Percentiles rank a stretch among this genome's conserved stretches.
Evolutionary conservation across 441 rosid species (phyloP).

Genomic region (Brassica balearica): DNA sequence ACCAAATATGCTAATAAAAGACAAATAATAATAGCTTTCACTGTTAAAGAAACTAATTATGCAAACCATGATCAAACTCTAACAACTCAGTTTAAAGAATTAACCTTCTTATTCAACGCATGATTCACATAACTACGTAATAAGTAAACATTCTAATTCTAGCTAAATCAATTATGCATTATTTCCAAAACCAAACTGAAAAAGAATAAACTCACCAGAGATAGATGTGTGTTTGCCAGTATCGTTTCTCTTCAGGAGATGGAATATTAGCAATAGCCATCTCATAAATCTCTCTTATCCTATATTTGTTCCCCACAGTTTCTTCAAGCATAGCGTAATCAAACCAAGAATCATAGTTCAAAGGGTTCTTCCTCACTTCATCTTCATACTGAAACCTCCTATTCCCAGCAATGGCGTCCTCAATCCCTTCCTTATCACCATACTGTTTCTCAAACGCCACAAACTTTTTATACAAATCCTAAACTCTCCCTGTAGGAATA

Average conservation of each 20-base stretch:
- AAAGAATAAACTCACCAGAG: constrained; percentile 61
- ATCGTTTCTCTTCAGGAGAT: constrained; percentile 80
- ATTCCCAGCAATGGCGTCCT: too few relatives aligned
- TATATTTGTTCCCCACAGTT: constrained; percentile 66
- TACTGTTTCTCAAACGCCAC: too few relatives aligned
- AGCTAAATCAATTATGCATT: too few relatives aligned
- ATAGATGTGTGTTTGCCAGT: constrained; percentile 88
- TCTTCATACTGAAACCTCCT: too few relatives aligned
- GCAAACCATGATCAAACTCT: background rate
- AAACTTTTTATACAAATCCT: constrained; percentile 43
- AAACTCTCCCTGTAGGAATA: constrained; percentile 83
- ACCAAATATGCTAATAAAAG: background rate
- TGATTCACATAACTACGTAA: background rate
- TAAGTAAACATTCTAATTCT: background rate
- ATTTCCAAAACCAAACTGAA: background rate
- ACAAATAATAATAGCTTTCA: background rate
- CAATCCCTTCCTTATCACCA: too few relatives aligned
- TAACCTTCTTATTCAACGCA: background rate
- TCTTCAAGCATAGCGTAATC: constrained; percentile 83
- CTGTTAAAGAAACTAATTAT: too few relatives aligned
- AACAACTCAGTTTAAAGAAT: background rate
- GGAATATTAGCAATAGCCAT: constrained; percentile 83
- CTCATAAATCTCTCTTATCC: constrained; percentile 78
- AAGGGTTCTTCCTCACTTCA: constrained; percentile 78
- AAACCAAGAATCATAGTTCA: constrained; percentile 86